Evolutionary conservation across 345 rosid genomes (phyloP).

Genomic region (Hibiscus syriacus): DNA sequence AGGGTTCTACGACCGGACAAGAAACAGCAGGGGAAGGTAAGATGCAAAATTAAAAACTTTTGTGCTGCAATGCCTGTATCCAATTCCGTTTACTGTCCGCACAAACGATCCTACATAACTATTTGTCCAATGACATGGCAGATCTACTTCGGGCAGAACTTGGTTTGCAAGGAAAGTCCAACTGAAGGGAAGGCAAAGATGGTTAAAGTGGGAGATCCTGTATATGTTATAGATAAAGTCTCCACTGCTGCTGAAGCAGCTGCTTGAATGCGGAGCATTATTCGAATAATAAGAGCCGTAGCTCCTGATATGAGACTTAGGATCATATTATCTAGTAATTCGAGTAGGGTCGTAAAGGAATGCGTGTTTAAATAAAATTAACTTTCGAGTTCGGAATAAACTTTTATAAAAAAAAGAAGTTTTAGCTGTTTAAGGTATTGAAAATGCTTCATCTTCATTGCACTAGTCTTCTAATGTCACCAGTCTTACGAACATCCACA

Average conservation of each 20-base stretch:
- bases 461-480: no score
- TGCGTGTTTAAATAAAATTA: neutral
- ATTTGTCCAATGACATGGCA: slow-evolving; percentile 20
- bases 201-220: slow-evolving; percentile 63
- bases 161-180: slow-evolving; percentile 52
- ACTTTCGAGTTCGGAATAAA: neutral
- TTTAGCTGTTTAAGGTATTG: neutral
- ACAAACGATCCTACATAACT: neutral
- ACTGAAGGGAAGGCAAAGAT: slow-evolving; percentile 29
- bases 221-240: slow-evolving; percentile 43
- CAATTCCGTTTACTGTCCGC: neutral
- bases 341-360: neutral
- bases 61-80: neutral
- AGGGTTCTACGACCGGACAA: slow-evolving; percentile 52
- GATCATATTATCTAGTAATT: neutral
- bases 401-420: neutral
- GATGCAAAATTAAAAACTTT: neutral
- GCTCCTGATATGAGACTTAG: neutral
- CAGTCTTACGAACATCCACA: no score
- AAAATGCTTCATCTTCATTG: neutral
- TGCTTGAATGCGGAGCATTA: slow-evolving; percentile 28
- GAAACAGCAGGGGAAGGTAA: slow-evolving; percentile 71
- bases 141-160: slow-evolving; percentile 80
- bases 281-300: neutral
- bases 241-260: slow-evolving; percentile 66